These are phyloP conservation scores for Leucaena leucocephala DNA, from an alignment of 306 rosid genomes.

Conservation along the genomic window DNA sequence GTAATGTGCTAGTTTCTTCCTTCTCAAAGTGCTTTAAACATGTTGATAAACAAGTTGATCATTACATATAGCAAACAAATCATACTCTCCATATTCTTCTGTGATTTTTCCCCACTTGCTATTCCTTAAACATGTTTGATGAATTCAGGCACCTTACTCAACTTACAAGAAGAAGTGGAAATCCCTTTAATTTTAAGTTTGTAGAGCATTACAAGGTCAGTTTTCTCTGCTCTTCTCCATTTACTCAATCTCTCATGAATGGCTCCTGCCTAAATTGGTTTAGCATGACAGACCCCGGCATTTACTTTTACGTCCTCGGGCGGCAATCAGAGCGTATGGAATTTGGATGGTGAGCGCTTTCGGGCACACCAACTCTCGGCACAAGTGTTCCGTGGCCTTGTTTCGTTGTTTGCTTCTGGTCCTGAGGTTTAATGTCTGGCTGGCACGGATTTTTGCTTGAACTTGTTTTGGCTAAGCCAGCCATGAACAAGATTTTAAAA, in stretches of 20 bases:
- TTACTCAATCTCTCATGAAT: not conserved
- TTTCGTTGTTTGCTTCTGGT: constrained; percentile 82
- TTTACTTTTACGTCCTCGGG: constrained; percentile 81
- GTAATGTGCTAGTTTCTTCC: not conserved
- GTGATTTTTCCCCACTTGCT: not conserved
- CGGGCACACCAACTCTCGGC: constrained; percentile 91
- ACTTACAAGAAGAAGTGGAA: constrained; percentile 81
- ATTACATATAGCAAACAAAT: not conserved
- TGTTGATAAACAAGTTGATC: not conserved
- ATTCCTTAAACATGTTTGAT: constrained; percentile 7
- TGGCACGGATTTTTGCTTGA: constrained; percentile 5
- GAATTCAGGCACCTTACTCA: constrained; percentile 83
- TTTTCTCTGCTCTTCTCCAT: constrained; percentile 32
- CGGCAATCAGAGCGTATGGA: constrained; percentile 86
- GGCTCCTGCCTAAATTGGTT: not conserved
- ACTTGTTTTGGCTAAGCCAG: constrained; percentile 23
- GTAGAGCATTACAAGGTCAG: constrained; percentile 91
- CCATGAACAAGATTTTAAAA: not conserved
- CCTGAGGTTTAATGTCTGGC: constrained; percentile 66
- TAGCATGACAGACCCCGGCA: constrained; percentile 63
- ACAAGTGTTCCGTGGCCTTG: constrained; percentile 85
- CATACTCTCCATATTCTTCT: not conserved
- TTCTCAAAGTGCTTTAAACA: not conserved
- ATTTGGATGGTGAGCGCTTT: constrained; percentile 83
- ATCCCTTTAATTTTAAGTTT: constrained; percentile 74